These are phyloP conservation scores for Blastobotrys chiropterorum DNA, from an alignment of 805 yeast genomes.

Conservation along the genomic window DNA sequence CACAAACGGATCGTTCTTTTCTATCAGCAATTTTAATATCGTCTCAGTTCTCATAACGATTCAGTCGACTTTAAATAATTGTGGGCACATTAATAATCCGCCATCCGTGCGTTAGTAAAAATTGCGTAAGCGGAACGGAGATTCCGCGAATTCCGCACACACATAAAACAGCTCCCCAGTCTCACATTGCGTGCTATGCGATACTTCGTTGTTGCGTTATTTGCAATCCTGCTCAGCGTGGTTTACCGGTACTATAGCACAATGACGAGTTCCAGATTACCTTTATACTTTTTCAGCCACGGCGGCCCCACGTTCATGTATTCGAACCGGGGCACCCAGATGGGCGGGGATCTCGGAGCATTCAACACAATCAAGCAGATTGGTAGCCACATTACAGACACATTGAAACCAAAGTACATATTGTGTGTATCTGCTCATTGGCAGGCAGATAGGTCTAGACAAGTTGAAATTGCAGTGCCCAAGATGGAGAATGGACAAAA, in stretches of 20 bases:
- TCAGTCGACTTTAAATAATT: no score
- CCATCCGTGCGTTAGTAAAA: not conserved
- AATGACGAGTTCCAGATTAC: slow-evolving; percentile 24
- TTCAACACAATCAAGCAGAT: slow-evolving; percentile 43
- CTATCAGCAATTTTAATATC: no score
- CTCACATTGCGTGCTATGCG: no score
- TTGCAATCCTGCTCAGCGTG: not conserved
- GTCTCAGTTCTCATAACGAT: no score
- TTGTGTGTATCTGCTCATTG: slow-evolving; percentile 74
- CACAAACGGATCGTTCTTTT: no score
- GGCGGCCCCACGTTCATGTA: slow-evolving; percentile 81
- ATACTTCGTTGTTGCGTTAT: not conserved
- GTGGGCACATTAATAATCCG: no score
- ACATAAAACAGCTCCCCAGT: not conserved
- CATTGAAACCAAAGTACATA: slow-evolving; percentile 53
- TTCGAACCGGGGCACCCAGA: slow-evolving; percentile 35
- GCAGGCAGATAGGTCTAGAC: slow-evolving; percentile 36
- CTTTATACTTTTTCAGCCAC: slow-evolving; percentile 68
- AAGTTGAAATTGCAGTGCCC: slow-evolving; percentile 11
- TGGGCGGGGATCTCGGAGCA: slow-evolving; percentile 49
- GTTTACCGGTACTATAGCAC: not conserved
- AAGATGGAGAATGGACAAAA: slow-evolving; percentile 37
- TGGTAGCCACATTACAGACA: slow-evolving; percentile 45
- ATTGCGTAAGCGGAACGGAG: not conserved
- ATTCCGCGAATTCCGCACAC: not conserved